These are phyloP conservation scores for Talaromyces sp. DNA, from an alignment of 2,329 filamentous ascomycete species.

Conservation along the genomic window DNA sequence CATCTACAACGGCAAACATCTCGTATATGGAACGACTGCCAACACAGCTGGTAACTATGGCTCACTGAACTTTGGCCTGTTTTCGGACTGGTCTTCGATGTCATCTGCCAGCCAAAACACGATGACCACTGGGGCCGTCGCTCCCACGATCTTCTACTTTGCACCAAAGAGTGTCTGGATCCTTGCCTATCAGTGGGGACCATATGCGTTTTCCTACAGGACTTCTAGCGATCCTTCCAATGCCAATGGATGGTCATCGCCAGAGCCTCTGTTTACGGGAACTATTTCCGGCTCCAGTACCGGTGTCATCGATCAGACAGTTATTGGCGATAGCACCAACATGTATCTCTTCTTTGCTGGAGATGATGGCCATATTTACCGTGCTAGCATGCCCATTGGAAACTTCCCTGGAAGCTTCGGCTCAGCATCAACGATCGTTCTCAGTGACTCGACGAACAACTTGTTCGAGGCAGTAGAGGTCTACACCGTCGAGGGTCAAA, in stretches of 20 bases:
- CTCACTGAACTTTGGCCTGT: too few species aligned
- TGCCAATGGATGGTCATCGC: slow-evolving; percentile 55
- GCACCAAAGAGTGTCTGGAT: slow-evolving; percentile 60
- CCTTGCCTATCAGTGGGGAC: slow-evolving; percentile 63
- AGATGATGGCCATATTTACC: slow-evolving; percentile 66
- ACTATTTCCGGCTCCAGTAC: slow-evolving; percentile 46
- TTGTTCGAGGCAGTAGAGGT: too few species aligned
- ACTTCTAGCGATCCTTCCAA: slow-evolving; percentile 59
- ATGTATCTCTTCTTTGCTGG: slow-evolving; percentile 68
- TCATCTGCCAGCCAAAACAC: neutral
- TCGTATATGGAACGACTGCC: too few species aligned
- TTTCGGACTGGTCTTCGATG: neutral
- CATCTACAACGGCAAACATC: too few species aligned
- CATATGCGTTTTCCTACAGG: slow-evolving; percentile 57
- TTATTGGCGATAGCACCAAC: slow-evolving; percentile 59
- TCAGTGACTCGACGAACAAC: too few species aligned
- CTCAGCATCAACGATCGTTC: too few species aligned
- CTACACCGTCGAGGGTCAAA: too few species aligned
- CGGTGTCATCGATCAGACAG: slow-evolving; percentile 57
- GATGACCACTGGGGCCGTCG: slow-evolving; percentile 51
- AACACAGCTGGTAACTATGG: too few species aligned
- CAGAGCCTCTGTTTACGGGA: slow-evolving; percentile 57
- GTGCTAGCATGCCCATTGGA: slow-evolving; percentile 59
- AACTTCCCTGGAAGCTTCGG: slow-evolving; percentile 48
- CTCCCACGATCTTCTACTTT: slow-evolving; percentile 64